A percentile compares a stretch with the other conserved stretches of the same genome.
These are phyloP conservation scores for Chytriomyces hyalinus DNA, from an alignment of 192 early-diverging fungal genomes.

Conservation along the genomic window DNA sequence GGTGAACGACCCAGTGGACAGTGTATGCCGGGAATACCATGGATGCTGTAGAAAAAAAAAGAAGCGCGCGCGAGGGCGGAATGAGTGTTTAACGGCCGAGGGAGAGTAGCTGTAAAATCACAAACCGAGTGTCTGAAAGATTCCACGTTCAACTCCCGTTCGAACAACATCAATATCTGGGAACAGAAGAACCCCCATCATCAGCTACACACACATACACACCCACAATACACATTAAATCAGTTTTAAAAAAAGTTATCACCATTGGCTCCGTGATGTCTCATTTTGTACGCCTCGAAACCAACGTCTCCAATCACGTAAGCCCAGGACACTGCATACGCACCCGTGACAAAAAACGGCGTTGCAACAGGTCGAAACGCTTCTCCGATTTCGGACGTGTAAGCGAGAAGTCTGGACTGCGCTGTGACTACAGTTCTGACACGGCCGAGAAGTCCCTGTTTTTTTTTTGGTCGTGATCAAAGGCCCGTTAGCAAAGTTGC, in stretches of 20 bases:
- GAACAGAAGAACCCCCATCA: not conserved
- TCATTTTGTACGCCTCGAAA: constrained; percentile 35
- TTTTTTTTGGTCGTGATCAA: not conserved
- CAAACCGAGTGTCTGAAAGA: constrained; percentile 21
- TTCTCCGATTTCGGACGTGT: constrained; percentile 69
- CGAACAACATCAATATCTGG: constrained; percentile 27
- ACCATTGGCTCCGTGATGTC: constrained; percentile 12
- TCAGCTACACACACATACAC: too few relatives aligned
- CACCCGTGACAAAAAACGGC: constrained; percentile 58
- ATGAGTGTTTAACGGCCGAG: not conserved
- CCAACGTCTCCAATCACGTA: constrained; percentile 45
- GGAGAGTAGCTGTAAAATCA: not conserved
- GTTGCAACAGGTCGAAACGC: constrained; percentile 65
- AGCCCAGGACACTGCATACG: constrained; percentile 67
- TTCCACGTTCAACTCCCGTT: constrained; percentile 31
- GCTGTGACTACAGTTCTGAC: constrained; percentile 27
- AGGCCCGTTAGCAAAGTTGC: not conserved
- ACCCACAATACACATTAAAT: too few relatives aligned
- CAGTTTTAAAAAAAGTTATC: not conserved
- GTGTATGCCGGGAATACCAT: constrained; percentile 64
- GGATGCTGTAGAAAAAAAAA: constrained; percentile 48
- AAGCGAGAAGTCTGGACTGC: constrained; percentile 46
- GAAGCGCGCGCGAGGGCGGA: not conserved
- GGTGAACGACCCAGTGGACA: constrained; percentile 50
- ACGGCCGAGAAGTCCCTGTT: constrained; percentile 30